Percentiles rank a stretch among this genome's conserved stretches.
Conservation (phyloP, 495 filamentous ascomycete species). For the Annulohypoxylon moriforme region DNA sequence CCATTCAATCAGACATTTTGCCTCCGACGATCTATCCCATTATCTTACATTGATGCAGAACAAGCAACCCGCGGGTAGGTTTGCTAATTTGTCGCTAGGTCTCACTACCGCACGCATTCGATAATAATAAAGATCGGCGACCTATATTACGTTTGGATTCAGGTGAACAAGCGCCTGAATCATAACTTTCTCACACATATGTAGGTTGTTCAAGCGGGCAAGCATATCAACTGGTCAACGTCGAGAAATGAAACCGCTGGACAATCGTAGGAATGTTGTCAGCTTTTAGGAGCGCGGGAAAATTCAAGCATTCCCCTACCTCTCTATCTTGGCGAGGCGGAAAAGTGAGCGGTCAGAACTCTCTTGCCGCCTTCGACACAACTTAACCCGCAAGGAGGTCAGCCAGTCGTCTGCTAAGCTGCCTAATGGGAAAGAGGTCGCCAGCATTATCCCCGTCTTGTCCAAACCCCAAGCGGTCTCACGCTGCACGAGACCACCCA, state of each 20-base stretch:
- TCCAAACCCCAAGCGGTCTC: slow-evolving; percentile 46
- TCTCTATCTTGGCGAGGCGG: slow-evolving; percentile 28
- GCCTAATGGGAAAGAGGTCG: slow-evolving; percentile 37
- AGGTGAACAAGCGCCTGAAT: slow-evolving; percentile 43
- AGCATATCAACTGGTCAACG: slow-evolving; percentile 33
- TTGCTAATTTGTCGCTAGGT: slow-evolving; percentile 28
- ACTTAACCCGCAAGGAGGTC: slow-evolving; percentile 7
- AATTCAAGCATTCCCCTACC: slow-evolving; percentile 22
- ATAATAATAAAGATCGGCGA: slow-evolving; percentile 32
- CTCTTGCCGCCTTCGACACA: slow-evolving; percentile 32
- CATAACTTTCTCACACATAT: slow-evolving; percentile 26
- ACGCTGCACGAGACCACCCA: slow-evolving; percentile 43
- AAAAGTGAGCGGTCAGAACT: slow-evolving; percentile 39
- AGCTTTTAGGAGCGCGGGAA: slow-evolving; percentile 42
- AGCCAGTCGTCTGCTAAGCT: slow-evolving; percentile 41
- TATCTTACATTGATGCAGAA: slow-evolving; percentile 31
- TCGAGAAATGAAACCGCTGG: slow-evolving; percentile 41
- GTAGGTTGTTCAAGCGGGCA: slow-evolving; percentile 8
- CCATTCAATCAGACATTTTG: slow-evolving; percentile 31
- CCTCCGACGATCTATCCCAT: slow-evolving; percentile 38
- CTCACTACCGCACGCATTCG: slow-evolving; percentile 22
- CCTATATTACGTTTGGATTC: slow-evolving; percentile 41
- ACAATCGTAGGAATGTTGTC: slow-evolving; percentile 31
- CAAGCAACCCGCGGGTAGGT: slow-evolving; percentile 19
- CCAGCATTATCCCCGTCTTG: slow-evolving; percentile 37